These are phyloP conservation scores for Penicillium silybi DNA, from an alignment of 495 filamentous ascomycete species.

Conservation along the genomic window DNA sequence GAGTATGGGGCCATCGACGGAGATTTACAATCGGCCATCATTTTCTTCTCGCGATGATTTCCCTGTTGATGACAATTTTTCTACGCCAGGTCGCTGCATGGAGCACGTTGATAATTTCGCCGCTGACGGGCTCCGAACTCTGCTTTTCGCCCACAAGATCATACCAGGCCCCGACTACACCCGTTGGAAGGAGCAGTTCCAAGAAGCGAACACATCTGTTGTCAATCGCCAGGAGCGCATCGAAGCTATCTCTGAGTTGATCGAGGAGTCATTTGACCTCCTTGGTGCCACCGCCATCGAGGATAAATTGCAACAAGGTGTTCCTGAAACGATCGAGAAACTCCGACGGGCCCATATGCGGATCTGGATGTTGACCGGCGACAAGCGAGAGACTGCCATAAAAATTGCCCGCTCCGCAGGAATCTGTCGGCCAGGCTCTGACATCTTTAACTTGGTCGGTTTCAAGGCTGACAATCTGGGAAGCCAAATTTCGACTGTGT, in stretches of 20 bases:
- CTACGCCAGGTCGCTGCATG: not conserved
- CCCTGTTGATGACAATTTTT: not conserved
- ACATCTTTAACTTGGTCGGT: not conserved
- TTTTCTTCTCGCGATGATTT: not conserved
- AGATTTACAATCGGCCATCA: not conserved
- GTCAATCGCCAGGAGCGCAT: not conserved
- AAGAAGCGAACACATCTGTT: not conserved
- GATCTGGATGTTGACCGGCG: not conserved
- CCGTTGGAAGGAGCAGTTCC: not conserved
- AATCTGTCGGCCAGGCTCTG: not conserved
- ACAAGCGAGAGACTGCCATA: not conserved
- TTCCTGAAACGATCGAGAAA: not conserved
- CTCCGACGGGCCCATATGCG: not conserved
- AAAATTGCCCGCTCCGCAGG: not conserved
- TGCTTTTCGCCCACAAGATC: not conserved
- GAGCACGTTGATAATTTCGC: not conserved
- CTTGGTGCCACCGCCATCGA: not conserved
- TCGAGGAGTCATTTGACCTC: not conserved
- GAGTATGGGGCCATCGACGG: not conserved
- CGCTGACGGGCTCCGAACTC: not conserved
- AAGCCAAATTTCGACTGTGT: not conserved
- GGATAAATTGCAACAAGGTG: not conserved
- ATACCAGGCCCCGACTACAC: not conserved
- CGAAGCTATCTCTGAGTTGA: not conserved
- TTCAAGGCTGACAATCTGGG: not conserved